Conservation (phyloP, 208 protist species). For the Naegleria gruberi region DNA sequence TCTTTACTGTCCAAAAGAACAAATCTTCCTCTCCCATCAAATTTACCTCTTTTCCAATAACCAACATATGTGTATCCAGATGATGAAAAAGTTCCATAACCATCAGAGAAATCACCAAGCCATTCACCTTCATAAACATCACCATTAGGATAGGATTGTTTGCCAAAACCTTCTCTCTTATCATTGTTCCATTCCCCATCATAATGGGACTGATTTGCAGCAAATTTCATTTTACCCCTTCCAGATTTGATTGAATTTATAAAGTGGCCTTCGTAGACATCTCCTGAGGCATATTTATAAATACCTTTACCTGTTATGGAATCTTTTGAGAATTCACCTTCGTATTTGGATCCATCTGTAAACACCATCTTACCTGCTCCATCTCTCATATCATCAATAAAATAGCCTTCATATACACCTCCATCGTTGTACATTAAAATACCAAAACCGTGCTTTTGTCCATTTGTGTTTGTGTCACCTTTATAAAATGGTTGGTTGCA, state of each 20-base stretch:
- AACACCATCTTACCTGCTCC: conserved; percentile 25
- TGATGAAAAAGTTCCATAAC: neutral
- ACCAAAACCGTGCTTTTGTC: conserved; percentile 51
- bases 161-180: neutral
- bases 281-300: conserved; percentile 27
- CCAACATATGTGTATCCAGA: neutral
- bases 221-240: conserved; percentile 60
- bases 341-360: conserved; percentile 20
- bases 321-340: conserved; percentile 27
- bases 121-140: conserved; percentile 32
- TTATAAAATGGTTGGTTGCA: neutral
- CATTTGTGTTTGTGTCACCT: neutral
- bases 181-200: neutral
- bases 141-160: conserved; percentile 16
- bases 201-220: conserved; percentile 37
- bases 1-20: neutral
- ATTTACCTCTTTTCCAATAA: neutral
- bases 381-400: conserved; percentile 20
- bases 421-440: conserved; percentile 63
- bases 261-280: conserved; percentile 58
- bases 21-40: neutral
- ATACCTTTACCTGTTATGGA: neutral
- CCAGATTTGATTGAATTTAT: conserved; percentile 66
- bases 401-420: conserved; percentile 35
- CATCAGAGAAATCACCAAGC: conserved; percentile 1